Percentiles rank a stretch among this genome's conserved stretches.
These are phyloP conservation scores for Melastoma malabathricum DNA, from an alignment of 345 rosid species.

Conservation along the genomic window DNA sequence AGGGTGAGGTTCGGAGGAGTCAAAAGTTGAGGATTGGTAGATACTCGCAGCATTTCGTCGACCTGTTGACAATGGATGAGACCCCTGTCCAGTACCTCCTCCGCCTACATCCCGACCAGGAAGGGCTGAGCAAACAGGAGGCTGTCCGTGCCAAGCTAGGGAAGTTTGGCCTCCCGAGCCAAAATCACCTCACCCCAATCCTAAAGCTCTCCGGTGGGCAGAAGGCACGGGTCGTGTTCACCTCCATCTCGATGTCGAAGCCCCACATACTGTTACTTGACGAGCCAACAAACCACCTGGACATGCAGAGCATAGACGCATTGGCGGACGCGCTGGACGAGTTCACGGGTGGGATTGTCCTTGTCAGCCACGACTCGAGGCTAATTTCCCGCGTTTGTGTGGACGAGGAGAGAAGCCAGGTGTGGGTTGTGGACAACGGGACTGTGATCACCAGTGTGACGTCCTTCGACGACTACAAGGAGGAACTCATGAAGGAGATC, in stretches of 20 bases:
- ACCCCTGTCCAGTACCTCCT: conserved; percentile 94
- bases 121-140: conserved; percentile 90
- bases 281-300: conserved; percentile 92
- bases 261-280: conserved; percentile 85
- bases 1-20: conserved; percentile 78
- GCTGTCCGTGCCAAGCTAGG: conserved; percentile 95
- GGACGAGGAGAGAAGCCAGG: conserved; percentile 71
- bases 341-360: conserved; percentile 79
- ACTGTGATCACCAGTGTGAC: conserved; percentile 22
- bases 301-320: conserved; percentile 96
- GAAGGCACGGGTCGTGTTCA: conserved; percentile 82
- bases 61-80: conserved; percentile 77
- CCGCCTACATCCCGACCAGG: conserved; percentile 90
- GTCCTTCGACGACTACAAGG: no score
- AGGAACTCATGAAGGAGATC: no score
- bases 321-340: conserved; percentile 87
- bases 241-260: conserved; percentile 83
- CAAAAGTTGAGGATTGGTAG: conserved; percentile 87
- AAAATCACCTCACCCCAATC: conserved; percentile 82
- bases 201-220: conserved; percentile 87
- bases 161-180: conserved; percentile 82
- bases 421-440: conserved; percentile 90
- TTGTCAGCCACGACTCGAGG: conserved; percentile 91
- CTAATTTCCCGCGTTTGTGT: conserved; percentile 81
- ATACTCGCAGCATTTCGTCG: conserved; percentile 95